Conservation (phyloP, 139 green algal species). For the Chlorella sp. region DNA sequence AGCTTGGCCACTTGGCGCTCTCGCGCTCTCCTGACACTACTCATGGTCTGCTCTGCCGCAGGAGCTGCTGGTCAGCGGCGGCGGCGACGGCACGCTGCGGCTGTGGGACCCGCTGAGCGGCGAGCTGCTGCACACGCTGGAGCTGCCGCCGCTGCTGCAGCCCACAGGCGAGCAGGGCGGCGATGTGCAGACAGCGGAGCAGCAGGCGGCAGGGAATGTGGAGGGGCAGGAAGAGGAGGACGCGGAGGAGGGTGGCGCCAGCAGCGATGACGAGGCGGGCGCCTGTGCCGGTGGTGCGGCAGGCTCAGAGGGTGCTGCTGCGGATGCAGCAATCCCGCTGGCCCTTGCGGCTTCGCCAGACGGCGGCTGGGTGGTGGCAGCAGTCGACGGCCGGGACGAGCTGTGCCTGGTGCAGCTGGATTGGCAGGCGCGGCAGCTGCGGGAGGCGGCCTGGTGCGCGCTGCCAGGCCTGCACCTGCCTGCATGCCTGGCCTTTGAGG, state of each 20-base stretch:
- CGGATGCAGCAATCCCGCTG: background rate
- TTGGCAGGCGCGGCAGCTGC: background rate
- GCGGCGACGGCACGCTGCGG: constrained; percentile 76
- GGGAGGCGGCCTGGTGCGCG: background rate
- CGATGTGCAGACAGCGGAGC: background rate
- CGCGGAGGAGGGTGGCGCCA: background rate
- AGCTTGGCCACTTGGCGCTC: too few relatives aligned
- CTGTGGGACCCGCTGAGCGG: constrained; percentile 66
- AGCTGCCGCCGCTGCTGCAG: constrained; percentile 26
- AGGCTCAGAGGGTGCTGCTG: background rate
- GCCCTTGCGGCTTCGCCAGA: background rate
- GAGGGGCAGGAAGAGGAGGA: background rate
- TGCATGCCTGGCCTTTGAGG: constrained; percentile 58
- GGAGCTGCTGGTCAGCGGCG: constrained; percentile 63
- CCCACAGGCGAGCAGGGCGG: background rate
- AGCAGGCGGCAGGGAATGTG: background rate
- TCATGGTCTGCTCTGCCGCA: background rate
- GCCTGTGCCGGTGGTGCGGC: background rate
- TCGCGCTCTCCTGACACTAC: background rate
- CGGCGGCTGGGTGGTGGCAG: constrained; percentile 38
- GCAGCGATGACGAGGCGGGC: background rate
- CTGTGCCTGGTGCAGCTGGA: constrained; percentile 46
- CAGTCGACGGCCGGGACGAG: constrained; percentile 55
- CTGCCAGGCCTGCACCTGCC: constrained; percentile 57
- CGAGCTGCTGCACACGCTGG: constrained; percentile 14